phyloP scores from a whole-genome alignment of 306 rosid species.

The Rubus parviflorus region DNA sequence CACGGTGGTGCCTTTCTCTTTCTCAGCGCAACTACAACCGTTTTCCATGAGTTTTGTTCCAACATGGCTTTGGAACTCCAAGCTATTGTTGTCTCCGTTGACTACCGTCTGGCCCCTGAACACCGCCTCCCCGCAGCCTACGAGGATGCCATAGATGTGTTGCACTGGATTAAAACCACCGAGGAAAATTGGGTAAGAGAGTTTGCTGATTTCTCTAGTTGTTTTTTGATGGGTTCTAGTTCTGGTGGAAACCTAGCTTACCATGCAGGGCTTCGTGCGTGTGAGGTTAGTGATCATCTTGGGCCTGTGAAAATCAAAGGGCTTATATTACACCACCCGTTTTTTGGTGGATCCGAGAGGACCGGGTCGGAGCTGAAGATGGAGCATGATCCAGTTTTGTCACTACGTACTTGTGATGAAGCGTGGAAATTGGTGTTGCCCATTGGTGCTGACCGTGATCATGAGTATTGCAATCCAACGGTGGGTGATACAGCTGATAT shows the following conservation, averaged over 20 bases:
- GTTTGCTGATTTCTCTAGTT: slow-evolving; percentile 28
- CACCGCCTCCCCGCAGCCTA: slow-evolving; percentile 43
- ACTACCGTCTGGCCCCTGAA: slow-evolving; percentile 41
- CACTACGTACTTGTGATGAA: slow-evolving; percentile 26
- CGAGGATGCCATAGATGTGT: slow-evolving; percentile 39
- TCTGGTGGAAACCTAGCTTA: slow-evolving; percentile 45
- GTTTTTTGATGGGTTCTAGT: slow-evolving; percentile 43
- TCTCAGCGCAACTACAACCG: slow-evolving; percentile 30
- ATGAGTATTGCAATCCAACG: slow-evolving; percentile 40
- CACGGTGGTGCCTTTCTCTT: slow-evolving; percentile 55
- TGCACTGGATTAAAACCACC: slow-evolving; percentile 31
- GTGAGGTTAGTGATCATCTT: slow-evolving; percentile 3
- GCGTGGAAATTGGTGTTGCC: slow-evolving; percentile 49
- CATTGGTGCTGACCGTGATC: slow-evolving; percentile 38
- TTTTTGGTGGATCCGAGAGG: slow-evolving; percentile 45
- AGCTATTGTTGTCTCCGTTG: slow-evolving; percentile 32
- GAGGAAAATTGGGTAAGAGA: slow-evolving; percentile 31
- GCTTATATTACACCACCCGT: slow-evolving; percentile 46
- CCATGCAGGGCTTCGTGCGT: slow-evolving; percentile 28
- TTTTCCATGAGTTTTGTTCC: slow-evolving; percentile 36
- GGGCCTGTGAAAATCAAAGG: slow-evolving; percentile 36
- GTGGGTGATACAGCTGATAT: neutral
- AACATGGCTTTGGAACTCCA: slow-evolving; percentile 22
- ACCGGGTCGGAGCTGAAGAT: slow-evolving; percentile 38
- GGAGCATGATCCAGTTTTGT: slow-evolving; percentile 16